A percentile compares a stretch with the other conserved stretches of the same genome.
These are phyloP conservation scores for Serendipita sp. DNA, from an alignment of 768 basidiomycete species.

Conservation along the genomic window DNA sequence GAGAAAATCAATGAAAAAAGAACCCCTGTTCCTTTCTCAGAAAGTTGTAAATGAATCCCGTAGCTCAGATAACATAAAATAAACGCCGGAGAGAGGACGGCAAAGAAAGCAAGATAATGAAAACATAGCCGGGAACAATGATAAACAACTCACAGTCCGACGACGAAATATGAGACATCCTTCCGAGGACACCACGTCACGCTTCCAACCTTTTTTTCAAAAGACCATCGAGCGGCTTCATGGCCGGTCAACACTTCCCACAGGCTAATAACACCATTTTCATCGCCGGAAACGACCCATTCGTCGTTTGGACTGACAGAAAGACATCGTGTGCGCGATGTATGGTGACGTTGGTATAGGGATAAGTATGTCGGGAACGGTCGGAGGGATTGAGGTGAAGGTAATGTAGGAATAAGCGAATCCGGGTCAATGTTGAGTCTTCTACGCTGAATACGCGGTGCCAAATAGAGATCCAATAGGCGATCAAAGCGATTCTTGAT, in stretches of 20 bases:
- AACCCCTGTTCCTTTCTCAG: too few relatives aligned
- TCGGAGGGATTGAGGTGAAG: constrained; percentile 75
- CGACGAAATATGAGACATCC: constrained; percentile 65
- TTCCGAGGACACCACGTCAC: constrained; percentile 88
- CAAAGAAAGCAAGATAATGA: not conserved
- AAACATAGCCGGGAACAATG: not conserved
- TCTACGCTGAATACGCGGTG: constrained; percentile 73
- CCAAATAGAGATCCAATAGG: constrained; percentile 91
- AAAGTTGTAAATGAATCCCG: too few relatives aligned
- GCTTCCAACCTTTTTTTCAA: constrained; percentile 63
- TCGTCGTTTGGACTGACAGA: constrained; percentile 75
- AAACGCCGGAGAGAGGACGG: not conserved
- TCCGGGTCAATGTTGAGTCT: constrained; percentile 88
- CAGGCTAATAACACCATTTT: constrained; percentile 66
- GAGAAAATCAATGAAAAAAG: too few relatives aligned
- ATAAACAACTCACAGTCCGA: constrained; percentile 48
- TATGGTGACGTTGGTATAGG: constrained; percentile 52
- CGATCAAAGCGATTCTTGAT: constrained; percentile 89
- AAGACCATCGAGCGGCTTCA: constrained; percentile 75
- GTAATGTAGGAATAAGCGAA: constrained; percentile 84
- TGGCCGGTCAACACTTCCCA: constrained; percentile 89
- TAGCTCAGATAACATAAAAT: not conserved
- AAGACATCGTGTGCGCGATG: constrained; percentile 54
- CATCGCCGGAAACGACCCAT: constrained; percentile 88
- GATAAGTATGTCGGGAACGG: constrained; percentile 87